Evolutionary conservation across 306 rosid genomes (phyloP), one percentile per base, ranked within the genome.

Genomic region (Lotus japonicus): DNA sequence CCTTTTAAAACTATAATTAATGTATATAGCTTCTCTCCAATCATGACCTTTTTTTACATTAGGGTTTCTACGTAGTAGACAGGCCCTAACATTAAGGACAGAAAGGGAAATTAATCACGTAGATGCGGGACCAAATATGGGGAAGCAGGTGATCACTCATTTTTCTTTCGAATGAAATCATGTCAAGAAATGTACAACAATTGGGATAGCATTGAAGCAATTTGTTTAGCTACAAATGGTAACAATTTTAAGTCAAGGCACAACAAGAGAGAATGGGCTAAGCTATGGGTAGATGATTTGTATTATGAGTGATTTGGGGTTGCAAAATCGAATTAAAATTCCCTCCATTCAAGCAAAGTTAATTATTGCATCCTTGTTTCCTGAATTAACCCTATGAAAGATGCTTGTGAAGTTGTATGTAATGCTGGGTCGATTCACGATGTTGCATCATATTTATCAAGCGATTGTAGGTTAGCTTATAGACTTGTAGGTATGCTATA

Each of bases 91-190:
- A 57, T 39, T 45, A 81, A 77, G 81, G 81, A 79, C 72, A 69
- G 12, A 77, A 74, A 68, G 52, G 61, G 67, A 14, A 73, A 81
- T 70, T 51, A 74, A 73, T 70, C 72, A 74, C 69, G 75, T 74
- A 78, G 83, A 36, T 78, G 80, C 73, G 81, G 83, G 86, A 70
- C 81, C 83, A 78, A 64, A 65, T 77, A 64, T 74, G 68, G 64
- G 71, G 48, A 82, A 64, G 69, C 63, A 77, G 52, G 68, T 48
- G 46, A 65, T 81, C 68, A 70, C 78, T 75, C 75, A 70, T 58
- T 59, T 70, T 73, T n/a, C n/a, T 73, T 54, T 62, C n/a, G 4
- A 60, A 72, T 57, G 76, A 52, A 78, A 75, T 79, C 61, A 66
- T 78, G 83, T 72, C 59, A 82, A 71, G 66, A 82, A 74, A 82